These are phyloP conservation scores for Chenopodium album DNA, from an alignment of 148 eudicot genomes.

Conservation along the genomic window DNA sequence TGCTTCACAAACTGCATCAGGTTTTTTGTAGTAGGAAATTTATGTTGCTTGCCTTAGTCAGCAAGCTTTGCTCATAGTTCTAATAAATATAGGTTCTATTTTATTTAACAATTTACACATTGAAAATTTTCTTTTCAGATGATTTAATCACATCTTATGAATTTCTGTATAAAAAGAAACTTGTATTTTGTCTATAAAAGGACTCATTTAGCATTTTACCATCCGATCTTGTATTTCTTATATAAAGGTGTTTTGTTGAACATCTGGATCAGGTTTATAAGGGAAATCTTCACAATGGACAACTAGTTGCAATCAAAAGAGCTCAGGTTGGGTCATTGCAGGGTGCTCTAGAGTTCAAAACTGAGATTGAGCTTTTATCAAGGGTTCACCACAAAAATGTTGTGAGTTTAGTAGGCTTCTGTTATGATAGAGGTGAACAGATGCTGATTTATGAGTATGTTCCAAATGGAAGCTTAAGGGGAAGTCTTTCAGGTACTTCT, in stretches of 20 bases:
- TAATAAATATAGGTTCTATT: too few species aligned
- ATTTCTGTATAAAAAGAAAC: background rate
- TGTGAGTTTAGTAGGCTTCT: slow-evolving; percentile 76
- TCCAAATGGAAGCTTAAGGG: slow-evolving; percentile 74
- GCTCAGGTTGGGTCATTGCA: slow-evolving; percentile 79
- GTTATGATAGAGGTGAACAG: slow-evolving; percentile 83
- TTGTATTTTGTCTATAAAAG: background rate
- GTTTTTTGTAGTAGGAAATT: background rate
- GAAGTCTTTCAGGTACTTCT: slow-evolving; percentile 58
- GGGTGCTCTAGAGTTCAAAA: slow-evolving; percentile 83
- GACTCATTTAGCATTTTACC: background rate
- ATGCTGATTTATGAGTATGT: slow-evolving; percentile 83
- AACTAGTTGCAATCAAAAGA: slow-evolving; percentile 72
- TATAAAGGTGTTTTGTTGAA: background rate
- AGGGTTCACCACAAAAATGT: slow-evolving; percentile 93
- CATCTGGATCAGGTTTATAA: slow-evolving; percentile 56
- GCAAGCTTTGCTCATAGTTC: background rate
- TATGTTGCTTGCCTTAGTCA: background rate
- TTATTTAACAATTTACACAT: background rate
- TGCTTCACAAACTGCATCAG: background rate
- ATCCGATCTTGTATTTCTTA: background rate
- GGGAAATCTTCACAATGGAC: slow-evolving; percentile 64
- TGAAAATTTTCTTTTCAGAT: background rate
- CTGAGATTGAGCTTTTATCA: slow-evolving; percentile 88
- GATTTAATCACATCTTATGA: background rate